These are phyloP conservation scores for Paramyrothecium roridum DNA, from an alignment of 2,329 filamentous ascomycete species.

Conservation along the genomic window DNA sequence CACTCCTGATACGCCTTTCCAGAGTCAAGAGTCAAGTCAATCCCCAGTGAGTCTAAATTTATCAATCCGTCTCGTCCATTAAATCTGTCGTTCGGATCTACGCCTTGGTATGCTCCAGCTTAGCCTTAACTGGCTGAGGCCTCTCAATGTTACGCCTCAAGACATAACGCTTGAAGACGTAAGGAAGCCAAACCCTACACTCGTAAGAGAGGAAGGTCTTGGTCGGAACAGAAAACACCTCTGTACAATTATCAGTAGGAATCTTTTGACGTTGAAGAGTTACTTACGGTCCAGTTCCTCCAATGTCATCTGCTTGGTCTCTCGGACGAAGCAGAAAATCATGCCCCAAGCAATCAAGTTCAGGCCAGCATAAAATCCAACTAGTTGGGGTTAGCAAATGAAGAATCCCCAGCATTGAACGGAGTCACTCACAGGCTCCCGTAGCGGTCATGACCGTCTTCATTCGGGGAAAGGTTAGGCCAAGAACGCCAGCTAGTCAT, in stretches of 20 bases:
- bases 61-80: no score
- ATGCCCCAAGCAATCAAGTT: constrained; percentile 42
- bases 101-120: not conserved
- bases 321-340: constrained; percentile 47
- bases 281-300: constrained; percentile 49
- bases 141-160: constrained; percentile 25
- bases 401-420: not conserved
- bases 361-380: constrained; percentile 43
- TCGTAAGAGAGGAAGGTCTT: constrained; percentile 28
- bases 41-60: no score
- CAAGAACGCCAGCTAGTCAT: constrained; percentile 17
- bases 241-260: constrained; percentile 20
- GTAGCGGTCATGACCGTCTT: constrained; percentile 24
- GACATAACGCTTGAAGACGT: constrained; percentile 34
- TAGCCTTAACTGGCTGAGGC: constrained; percentile 22
- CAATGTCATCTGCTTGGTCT: constrained; percentile 48
- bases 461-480: constrained; percentile 29
- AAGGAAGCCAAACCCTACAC: constrained; percentile 27
- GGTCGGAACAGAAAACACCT: constrained; percentile 28
- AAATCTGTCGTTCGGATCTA: no score
- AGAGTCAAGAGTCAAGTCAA: no score
- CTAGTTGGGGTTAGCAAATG: constrained; percentile 10
- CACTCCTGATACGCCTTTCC: no score
- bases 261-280: constrained; percentile 31
- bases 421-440: constrained; percentile 20